Evolutionary conservation across 2,329 filamentous ascomycete genomes (phyloP).

Genomic region (Arthrobotrys entomopaga): DNA sequence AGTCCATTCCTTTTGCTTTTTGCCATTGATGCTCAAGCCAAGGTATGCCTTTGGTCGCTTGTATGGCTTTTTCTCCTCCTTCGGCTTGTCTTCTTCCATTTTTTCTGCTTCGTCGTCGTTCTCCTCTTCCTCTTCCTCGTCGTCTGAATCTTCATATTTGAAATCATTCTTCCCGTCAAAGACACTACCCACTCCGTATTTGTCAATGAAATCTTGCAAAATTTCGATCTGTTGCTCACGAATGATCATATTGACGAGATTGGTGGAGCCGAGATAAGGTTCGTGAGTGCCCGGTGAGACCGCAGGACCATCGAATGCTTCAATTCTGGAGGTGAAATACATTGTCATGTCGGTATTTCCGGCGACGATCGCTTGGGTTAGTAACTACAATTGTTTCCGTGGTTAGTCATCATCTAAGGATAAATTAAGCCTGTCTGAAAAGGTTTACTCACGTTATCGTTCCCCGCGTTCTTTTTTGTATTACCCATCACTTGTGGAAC

Average conservation of each 20-base stretch:
- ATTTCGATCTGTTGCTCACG: slow-evolving; percentile 49
- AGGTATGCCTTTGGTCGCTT: slow-evolving; percentile 75
- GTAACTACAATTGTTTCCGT: background rate
- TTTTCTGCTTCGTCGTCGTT: slow-evolving; percentile 20
- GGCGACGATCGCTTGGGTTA: slow-evolving; percentile 1
- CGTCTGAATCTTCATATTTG: slow-evolving; percentile 14
- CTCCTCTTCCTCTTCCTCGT: slow-evolving; percentile 16
- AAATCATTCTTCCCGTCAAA: slow-evolving; percentile 22
- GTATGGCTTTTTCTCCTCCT: slow-evolving; percentile 44
- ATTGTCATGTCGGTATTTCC: background rate
- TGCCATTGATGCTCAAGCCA: slow-evolving; percentile 78
- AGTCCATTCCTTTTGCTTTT: slow-evolving; percentile 79
- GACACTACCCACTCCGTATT: slow-evolving; percentile 46
- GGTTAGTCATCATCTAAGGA: background rate
- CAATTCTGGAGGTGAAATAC: slow-evolving; percentile 32
- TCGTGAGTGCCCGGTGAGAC: slow-evolving; percentile 63
- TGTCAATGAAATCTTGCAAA: slow-evolving; percentile 56
- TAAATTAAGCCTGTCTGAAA: no score
- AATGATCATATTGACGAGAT: slow-evolving; percentile 48
- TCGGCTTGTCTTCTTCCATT: slow-evolving; percentile 49
- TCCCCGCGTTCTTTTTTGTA: slow-evolving; percentile 55
- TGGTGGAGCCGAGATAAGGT: slow-evolving; percentile 59
- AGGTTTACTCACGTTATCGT: background rate
- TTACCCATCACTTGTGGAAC: slow-evolving; percentile 57
- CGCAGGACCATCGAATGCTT: slow-evolving; percentile 59